These are phyloP conservation scores for Verticillium albo-atrum DNA, from an alignment of 2,329 filamentous ascomycete species.

Conservation along the genomic window DNA sequence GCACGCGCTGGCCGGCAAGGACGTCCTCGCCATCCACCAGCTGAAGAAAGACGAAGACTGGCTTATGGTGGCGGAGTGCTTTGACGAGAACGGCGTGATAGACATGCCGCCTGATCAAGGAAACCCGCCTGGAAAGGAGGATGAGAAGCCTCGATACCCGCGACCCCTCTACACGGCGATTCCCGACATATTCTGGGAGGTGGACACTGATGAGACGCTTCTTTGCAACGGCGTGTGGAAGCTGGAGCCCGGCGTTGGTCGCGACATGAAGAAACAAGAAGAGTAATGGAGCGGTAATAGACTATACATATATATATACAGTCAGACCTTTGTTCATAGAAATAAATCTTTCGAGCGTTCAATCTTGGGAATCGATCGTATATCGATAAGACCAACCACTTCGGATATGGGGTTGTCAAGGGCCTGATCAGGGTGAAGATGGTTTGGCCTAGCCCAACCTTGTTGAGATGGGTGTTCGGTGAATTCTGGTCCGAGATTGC, in stretches of 20 bases:
- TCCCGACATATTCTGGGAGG: slow-evolving; percentile 3
- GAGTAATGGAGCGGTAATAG: not conserved
- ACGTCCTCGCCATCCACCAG: slow-evolving; percentile 20
- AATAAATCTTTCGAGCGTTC: no score
- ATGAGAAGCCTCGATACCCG: slow-evolving; percentile 17
- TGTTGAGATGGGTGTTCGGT: no score
- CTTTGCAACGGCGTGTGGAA: not conserved
- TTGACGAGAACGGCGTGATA: slow-evolving; percentile 20
- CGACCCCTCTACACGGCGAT: slow-evolving; percentile 16
- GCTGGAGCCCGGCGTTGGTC: not conserved
- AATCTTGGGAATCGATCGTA: no score
- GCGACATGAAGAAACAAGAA: not conserved
- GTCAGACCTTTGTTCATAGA: no score
- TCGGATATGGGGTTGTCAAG: no score
- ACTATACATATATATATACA: not conserved
- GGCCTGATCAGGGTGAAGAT: no score
- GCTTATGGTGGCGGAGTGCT: slow-evolving; percentile 22
- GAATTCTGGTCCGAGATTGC: no score
- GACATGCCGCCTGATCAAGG: slow-evolving; percentile 32
- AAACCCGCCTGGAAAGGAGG: slow-evolving; percentile 24
- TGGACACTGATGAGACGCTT: not conserved
- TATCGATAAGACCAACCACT: no score
- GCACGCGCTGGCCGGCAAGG: slow-evolving; percentile 17
- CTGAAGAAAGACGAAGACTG: slow-evolving; percentile 20
- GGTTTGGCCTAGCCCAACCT: no score